Conservation (phyloP, 805 yeast genomes). For the Saturnispora halmiae region DNA sequence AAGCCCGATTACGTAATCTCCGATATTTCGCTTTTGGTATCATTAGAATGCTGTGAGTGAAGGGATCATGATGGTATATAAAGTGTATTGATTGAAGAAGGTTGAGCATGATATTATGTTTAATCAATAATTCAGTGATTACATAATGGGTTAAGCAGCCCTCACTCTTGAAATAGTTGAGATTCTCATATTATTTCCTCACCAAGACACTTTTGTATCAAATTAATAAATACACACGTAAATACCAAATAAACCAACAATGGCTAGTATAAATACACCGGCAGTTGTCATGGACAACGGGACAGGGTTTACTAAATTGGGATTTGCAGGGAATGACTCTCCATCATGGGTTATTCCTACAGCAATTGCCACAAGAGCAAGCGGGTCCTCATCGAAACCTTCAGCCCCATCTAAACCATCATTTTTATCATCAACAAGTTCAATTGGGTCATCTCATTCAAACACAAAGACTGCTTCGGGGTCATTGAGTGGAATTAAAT, state of each 20-base stretch:
- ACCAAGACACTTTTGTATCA: too few species aligned
- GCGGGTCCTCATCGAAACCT: constrained; percentile 33
- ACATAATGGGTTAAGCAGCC: constrained; percentile 7
- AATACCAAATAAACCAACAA: too few species aligned
- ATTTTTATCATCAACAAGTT: constrained; percentile 26
- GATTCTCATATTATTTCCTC: too few species aligned
- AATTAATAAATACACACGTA: too few species aligned
- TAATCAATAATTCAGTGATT: neutral
- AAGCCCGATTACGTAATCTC: neutral
- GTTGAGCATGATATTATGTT: neutral
- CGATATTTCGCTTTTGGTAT: neutral
- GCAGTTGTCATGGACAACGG: constrained; percentile 98
- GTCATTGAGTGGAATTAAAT: constrained; percentile 3
- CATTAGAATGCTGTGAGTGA: neutral
- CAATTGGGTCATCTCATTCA: constrained; percentile 20
- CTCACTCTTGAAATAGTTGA: neutral
- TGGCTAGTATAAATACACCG: constrained; percentile 68
- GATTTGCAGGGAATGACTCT: constrained; percentile 97
- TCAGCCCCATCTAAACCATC: constrained; percentile 41
- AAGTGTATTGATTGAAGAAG: neutral
- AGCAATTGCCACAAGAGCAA: constrained; percentile 74
- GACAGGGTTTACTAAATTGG: constrained; percentile 94
- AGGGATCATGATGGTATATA: neutral
- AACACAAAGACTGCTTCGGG: constrained; percentile 7
- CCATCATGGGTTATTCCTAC: constrained; percentile 98